Evolutionary conservation across 192 early-diverging fungal species (phyloP).

Genomic region (Anaeromyces robustus): DNA sequence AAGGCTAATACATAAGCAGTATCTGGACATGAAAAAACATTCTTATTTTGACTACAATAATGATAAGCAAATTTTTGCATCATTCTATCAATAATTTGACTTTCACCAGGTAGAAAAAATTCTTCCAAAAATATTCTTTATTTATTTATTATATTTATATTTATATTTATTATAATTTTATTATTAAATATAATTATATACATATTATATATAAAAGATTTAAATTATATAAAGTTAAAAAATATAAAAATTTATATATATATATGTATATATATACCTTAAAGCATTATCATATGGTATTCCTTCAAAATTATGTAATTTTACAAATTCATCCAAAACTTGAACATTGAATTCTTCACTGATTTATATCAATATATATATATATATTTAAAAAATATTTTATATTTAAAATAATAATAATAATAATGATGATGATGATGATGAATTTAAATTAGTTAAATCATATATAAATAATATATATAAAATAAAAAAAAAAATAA

Average conservation of each 20-base stretch:
- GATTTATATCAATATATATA: background rate
- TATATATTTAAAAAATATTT: no score
- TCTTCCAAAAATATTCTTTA: background rate
- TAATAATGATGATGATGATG: no score
- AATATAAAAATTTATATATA: no score
- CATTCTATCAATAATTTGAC: background rate
- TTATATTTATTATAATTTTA: no score
- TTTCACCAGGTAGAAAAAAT: background rate
- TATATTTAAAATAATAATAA: no score
- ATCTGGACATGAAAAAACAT: background rate
- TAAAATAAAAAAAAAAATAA: no score
- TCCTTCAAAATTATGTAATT: background rate
- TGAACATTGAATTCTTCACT: background rate
- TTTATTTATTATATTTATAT: no score
- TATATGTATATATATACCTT: background rate
- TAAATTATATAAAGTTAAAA: no score
- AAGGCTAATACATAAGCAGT: background rate
- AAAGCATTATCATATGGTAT: background rate
- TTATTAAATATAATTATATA: no score
- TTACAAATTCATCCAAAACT: background rate
- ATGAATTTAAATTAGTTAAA: no score
- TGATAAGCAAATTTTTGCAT: background rate
- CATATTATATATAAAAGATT: no score
- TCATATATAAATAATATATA: no score
- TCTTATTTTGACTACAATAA: background rate